These are phyloP conservation scores for Medicago arabica DNA, from an alignment of 306 rosid genomes.

Conservation along the genomic window DNA sequence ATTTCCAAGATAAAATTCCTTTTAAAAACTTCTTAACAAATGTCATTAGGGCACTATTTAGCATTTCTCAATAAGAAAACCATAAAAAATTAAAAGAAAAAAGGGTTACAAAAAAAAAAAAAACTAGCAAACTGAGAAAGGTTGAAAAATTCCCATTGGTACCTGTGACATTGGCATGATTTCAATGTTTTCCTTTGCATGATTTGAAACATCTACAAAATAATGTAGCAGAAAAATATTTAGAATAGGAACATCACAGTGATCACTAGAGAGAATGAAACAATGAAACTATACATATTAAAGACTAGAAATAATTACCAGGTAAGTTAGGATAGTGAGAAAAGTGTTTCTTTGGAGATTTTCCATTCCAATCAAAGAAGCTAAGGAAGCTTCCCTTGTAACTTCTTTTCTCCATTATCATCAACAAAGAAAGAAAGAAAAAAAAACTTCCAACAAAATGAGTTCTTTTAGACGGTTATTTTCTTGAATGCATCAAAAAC, in stretches of 20 bases:
- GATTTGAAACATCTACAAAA: slow-evolving; percentile 54
- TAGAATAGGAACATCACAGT: background rate
- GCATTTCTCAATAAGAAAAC: no score
- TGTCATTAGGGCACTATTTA: no score
- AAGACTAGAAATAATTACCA: slow-evolving; percentile 44
- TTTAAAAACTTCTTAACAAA: no score
- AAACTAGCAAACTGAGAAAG: slow-evolving; percentile 14
- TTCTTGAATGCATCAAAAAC: background rate
- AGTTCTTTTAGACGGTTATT: background rate
- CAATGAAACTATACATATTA: background rate
- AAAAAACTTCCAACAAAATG: background rate
- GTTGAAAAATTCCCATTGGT: slow-evolving; percentile 47
- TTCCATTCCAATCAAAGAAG: slow-evolving; percentile 89
- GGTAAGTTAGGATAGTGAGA: slow-evolving; percentile 50
- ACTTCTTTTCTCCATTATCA: slow-evolving; percentile 68
- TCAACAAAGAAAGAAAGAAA: background rate
- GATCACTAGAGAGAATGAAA: background rate
- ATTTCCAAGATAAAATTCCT: no score
- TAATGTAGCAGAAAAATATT: slow-evolving; percentile 43
- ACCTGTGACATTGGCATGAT: slow-evolving; percentile 51
- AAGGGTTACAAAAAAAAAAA: background rate
- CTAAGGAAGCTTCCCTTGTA: slow-evolving; percentile 85
- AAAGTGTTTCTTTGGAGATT: slow-evolving; percentile 79
- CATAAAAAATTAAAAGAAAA: no score
- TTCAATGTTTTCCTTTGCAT: slow-evolving; percentile 66